A percentile compares a stretch with the other conserved stretches of the same genome.
These are phyloP conservation scores for Diaporthe batatas DNA, from an alignment of 2,329 filamentous ascomycete genomes.

Conservation along the genomic window DNA sequence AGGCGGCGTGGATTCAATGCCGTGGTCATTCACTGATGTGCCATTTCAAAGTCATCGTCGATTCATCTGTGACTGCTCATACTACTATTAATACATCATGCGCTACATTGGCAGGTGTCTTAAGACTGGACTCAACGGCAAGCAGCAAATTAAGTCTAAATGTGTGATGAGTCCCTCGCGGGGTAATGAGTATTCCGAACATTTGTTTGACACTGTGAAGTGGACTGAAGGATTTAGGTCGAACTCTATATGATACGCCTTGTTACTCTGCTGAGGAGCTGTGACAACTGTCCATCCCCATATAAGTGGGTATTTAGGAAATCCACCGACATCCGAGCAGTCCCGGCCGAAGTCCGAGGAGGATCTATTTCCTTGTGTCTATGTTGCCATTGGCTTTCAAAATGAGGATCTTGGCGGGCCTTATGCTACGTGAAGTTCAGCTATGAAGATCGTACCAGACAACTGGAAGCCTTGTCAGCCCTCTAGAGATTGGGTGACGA, in stretches of 20 bases:
- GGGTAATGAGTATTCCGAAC: not conserved
- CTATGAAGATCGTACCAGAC: slow-evolving; percentile 12
- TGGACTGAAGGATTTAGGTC: slow-evolving; percentile 1
- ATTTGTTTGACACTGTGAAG: not conserved
- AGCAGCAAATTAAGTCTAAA: not conserved
- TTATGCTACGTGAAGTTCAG: not conserved
- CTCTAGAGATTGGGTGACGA: not conserved
- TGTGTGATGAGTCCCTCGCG: not conserved
- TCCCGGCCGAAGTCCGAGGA: slow-evolving; percentile 4
- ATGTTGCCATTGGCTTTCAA: slow-evolving; percentile 2
- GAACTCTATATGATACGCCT: not conserved
- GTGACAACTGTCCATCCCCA: not conserved
- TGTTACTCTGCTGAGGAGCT: not conserved
- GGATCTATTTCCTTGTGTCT: slow-evolving; percentile 1
- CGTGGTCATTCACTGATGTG: not conserved
- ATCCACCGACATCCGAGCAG: slow-evolving; percentile 17
- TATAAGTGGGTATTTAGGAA: not conserved
- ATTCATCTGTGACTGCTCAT: too few species aligned
- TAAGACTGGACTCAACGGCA: not conserved
- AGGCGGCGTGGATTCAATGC: too few species aligned
- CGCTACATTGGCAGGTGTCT: too few species aligned
- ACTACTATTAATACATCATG: too few species aligned
- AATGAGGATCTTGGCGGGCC: not conserved
- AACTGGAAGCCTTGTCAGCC: not conserved
- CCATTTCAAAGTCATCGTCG: not conserved